A percentile compares a stretch with the other conserved stretches of the same genome.
These are phyloP conservation scores for Cylindrotheca closterium DNA, from an alignment of 108 stramenopile genomes.

Conservation along the genomic window DNA sequence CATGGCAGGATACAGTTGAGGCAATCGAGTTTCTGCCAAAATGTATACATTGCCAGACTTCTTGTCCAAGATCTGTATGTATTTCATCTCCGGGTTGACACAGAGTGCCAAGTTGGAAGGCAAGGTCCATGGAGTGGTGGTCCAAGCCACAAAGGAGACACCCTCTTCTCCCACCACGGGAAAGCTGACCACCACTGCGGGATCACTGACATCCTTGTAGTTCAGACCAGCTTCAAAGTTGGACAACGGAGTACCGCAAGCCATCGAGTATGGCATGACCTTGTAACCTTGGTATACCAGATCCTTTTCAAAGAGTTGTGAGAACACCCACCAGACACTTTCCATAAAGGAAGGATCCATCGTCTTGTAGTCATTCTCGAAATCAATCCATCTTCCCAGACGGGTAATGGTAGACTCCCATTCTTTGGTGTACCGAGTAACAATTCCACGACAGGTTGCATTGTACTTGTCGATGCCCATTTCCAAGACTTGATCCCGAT, in stretches of 20 bases:
- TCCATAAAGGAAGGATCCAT: conserved; percentile 99
- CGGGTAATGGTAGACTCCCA: conserved; percentile 96
- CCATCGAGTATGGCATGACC: conserved; percentile 99
- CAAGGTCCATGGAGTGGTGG: conserved; percentile 99
- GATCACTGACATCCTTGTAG: conserved; percentile 98
- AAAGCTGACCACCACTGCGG: conserved; percentile 97
- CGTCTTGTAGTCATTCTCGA: conserved; percentile 99
- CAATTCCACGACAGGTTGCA: conserved; percentile 93
- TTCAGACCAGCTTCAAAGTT: conserved; percentile 99
- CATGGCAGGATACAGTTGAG: conserved; percentile 94
- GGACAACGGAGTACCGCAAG: conserved; percentile 93
- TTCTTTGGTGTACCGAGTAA: conserved; percentile 95
- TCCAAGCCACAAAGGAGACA: conserved; percentile 91
- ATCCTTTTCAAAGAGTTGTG: conserved; percentile 90
- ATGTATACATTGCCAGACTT: conserved; percentile 80
- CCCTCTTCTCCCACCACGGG: conserved; percentile 80
- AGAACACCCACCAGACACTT: conserved; percentile 99
- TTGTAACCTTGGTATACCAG: conserved; percentile 99
- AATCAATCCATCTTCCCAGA: conserved; percentile 99
- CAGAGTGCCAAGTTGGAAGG: conserved; percentile 96
- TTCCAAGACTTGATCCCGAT: conserved; percentile 92
- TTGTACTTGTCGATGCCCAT: conserved; percentile 99
- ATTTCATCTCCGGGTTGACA: conserved; percentile 91
- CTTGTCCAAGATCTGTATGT: conserved; percentile 92
- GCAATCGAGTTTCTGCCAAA: conserved; percentile 83